phyloP scores from a whole-genome alignment of 2,329 filamentous ascomycete species.

The Colletotrichum sp. region DNA sequence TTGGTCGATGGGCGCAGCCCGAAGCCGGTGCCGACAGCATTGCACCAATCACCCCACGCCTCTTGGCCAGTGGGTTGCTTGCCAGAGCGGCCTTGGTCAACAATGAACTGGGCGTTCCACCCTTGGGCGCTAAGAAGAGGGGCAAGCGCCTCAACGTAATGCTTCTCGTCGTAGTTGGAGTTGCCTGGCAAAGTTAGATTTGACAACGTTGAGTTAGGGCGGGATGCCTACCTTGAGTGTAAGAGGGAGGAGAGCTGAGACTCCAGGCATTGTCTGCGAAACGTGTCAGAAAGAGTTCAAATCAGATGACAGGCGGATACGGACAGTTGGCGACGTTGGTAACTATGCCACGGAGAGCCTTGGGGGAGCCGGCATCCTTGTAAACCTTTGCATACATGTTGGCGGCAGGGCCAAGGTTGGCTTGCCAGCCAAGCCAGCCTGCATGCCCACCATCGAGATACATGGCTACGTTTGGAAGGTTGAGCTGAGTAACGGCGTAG shows the following conservation, averaged over 20 bases:
- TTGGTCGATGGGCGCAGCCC: conserved; percentile 67
- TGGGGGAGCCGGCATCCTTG: conserved; percentile 53
- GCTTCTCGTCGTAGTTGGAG: conserved; percentile 56
- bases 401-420: conserved; percentile 55
- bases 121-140: conserved; percentile 58
- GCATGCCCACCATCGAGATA: conserved; percentile 59
- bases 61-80: conserved; percentile 62
- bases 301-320: neutral
- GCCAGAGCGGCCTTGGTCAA: conserved; percentile 55
- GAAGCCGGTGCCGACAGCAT: conserved; percentile 67
- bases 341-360: conserved; percentile 56
- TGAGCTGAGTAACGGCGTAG: conserved; percentile 56
- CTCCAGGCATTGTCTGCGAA: conserved; percentile 53
- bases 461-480: conserved; percentile 62
- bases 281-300: neutral
- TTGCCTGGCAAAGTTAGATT: conserved; percentile 40
- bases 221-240: conserved; percentile 38
- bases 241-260: conserved; percentile 45
- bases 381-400: conserved; percentile 52
- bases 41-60: conserved; percentile 73
- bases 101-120: conserved; percentile 53
- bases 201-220: neutral
- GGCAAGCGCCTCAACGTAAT: conserved; percentile 69
- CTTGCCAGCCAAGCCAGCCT: conserved; percentile 64
- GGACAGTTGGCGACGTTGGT: conserved; percentile 60